A percentile compares a stretch with the other conserved stretches of the same genome.
These are phyloP conservation scores for Sclerotinia borealis DNA, from an alignment of 2,329 filamentous ascomycete genomes.

Conservation along the genomic window DNA sequence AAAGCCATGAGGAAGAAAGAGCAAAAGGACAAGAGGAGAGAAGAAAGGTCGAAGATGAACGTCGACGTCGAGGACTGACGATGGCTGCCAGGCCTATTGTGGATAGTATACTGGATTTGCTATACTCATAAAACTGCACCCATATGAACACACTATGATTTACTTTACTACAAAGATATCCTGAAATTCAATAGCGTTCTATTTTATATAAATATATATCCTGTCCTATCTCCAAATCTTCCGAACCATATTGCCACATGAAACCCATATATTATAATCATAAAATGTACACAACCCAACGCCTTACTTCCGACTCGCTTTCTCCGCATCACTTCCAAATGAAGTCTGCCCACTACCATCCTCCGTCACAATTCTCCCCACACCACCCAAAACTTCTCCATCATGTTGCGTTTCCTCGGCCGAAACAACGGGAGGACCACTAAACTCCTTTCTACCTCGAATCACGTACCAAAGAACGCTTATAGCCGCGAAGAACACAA, in stretches of 20 bases:
- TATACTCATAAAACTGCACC: neutral
- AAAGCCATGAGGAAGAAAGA: constrained; percentile 10
- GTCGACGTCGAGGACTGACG: neutral
- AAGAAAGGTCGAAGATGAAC: constrained; percentile 6
- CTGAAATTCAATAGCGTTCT: neutral
- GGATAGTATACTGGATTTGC: neutral
- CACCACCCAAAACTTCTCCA: constrained; percentile 21
- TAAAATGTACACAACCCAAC: neutral
- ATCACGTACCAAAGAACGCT: constrained; percentile 58
- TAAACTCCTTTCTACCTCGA: constrained; percentile 58
- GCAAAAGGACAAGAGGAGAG: constrained; percentile 9
- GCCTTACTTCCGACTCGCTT: constrained; percentile 4
- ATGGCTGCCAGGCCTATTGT: neutral
- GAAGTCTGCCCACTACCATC: constrained; percentile 9
- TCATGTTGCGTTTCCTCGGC: constrained; percentile 25
- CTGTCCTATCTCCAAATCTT: neutral
- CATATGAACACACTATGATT: neutral
- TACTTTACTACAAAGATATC: neutral
- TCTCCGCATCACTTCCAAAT: constrained; percentile 10
- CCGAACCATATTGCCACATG: neutral
- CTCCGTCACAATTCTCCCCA: constrained; percentile 21
- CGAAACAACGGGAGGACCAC: constrained; percentile 41
- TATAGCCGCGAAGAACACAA: constrained; percentile 54
- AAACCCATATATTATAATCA: neutral
- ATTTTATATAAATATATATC: neutral